A percentile compares a stretch with the other conserved stretches of the same genome.
Evolutionary conservation across 345 rosid genomes (phyloP).

Genomic region (Hevea brasiliensis): DNA sequence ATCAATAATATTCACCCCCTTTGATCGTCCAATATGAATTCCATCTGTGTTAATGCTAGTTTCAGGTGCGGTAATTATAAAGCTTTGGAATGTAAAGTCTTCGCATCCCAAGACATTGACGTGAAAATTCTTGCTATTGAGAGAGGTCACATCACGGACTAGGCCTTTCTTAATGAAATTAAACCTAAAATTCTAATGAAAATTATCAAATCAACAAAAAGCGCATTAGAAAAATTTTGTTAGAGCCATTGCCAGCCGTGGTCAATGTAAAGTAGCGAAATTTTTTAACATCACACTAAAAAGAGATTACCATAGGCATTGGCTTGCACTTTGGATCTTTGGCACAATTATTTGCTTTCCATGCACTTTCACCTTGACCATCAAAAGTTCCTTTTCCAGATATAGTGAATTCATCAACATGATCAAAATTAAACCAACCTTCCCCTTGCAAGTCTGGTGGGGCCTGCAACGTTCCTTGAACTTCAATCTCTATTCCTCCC

Average conservation of each 20-base stretch:
- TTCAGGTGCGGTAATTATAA: not conserved
- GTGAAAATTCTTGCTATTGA: not conserved
- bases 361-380: not conserved
- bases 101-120: not conserved
- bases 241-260: too few species aligned
- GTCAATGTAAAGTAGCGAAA: not conserved
- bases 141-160: not conserved
- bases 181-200: not conserved
- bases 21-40: conserved; percentile 1
- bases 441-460: not conserved
- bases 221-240: not conserved
- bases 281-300: too few species aligned
- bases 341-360: not conserved
- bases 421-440: not conserved
- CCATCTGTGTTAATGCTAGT: not conserved
- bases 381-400: conserved; percentile 6
- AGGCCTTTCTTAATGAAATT: not conserved
- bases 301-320: not conserved
- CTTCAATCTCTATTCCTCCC: not conserved
- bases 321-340: not conserved
- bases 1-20: not conserved
- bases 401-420: not conserved
- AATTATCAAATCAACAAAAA: not conserved
- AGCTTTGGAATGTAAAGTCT: not conserved
- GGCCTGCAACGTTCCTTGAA: not conserved